A percentile compares a stretch with the other conserved stretches of the same genome.
phyloP scores from a whole-genome alignment of 1,284 basidiomycete genomes.

The Ganoderma lucidum region DNA sequence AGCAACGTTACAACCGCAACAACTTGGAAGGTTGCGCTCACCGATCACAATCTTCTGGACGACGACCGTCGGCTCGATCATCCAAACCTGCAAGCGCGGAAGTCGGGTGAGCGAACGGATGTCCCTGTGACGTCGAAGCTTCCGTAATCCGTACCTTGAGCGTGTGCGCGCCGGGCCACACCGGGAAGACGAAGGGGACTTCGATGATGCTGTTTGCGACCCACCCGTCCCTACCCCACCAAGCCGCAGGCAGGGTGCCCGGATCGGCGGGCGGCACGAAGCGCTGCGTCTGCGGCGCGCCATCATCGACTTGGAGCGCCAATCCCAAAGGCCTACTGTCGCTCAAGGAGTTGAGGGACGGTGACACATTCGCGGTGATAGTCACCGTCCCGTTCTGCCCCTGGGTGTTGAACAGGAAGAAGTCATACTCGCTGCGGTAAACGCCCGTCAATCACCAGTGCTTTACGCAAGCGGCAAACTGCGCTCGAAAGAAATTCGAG shows the following conservation, averaged over 20 bases:
- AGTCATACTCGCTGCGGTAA: slow-evolving; percentile 57
- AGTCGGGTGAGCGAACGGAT: slow-evolving; percentile 4
- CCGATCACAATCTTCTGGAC: slow-evolving; percentile 70
- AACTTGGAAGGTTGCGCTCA: slow-evolving; percentile 38
- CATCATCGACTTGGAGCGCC: slow-evolving; percentile 62
- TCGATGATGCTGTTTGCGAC: slow-evolving; percentile 60
- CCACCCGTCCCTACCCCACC: slow-evolving; percentile 59
- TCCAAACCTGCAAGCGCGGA: slow-evolving; percentile 50
- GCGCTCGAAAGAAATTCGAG: not conserved
- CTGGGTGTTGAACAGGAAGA: slow-evolving; percentile 63
- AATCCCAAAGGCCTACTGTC: slow-evolving; percentile 60
- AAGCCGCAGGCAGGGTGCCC: slow-evolving; percentile 58
- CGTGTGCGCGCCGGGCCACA: slow-evolving; percentile 61
- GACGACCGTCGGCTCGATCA: slow-evolving; percentile 67
- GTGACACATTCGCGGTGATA: slow-evolving; percentile 62
- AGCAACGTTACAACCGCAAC: not conserved
- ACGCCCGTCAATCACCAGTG: not conserved
- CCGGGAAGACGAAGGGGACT: slow-evolving; percentile 44
- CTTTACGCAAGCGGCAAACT: not conserved
- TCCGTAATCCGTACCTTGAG: slow-evolving; percentile 51
- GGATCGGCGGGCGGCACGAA: slow-evolving; percentile 60
- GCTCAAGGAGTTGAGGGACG: slow-evolving; percentile 65
- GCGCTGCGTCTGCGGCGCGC: slow-evolving; percentile 51
- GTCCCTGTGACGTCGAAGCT: slow-evolving; percentile 10
- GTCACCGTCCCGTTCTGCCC: slow-evolving; percentile 51